Conservation (phyloP, 2,329 filamentous ascomycete genomes). For the Talaromyces sp. region DNA sequence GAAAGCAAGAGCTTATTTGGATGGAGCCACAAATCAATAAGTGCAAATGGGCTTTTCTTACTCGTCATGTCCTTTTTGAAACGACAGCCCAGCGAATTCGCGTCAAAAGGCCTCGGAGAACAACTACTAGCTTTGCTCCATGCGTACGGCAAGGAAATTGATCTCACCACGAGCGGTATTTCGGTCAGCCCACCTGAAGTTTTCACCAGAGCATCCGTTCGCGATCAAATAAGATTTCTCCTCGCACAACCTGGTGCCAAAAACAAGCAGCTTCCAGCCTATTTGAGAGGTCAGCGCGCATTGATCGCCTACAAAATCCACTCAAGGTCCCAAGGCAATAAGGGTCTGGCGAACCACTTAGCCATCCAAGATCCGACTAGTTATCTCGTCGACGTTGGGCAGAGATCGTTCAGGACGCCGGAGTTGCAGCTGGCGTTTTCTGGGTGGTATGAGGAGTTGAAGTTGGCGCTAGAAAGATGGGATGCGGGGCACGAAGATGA, state of each 20-base stretch:
- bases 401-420: constrained; percentile 46
- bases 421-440: constrained; percentile 48
- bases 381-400: constrained; percentile 55
- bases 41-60: constrained; percentile 54
- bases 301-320: constrained; percentile 35
- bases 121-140: constrained; percentile 49
- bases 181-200: constrained; percentile 47
- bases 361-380: constrained; percentile 59
- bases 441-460: constrained; percentile 27
- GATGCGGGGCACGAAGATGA: constrained; percentile 13
- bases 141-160: constrained; percentile 46
- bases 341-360: constrained; percentile 38
- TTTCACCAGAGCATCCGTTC: constrained; percentile 33
- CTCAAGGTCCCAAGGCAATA: constrained; percentile 33
- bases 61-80: constrained; percentile 55
- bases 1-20: constrained; percentile 50
- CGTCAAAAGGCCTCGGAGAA: constrained; percentile 31
- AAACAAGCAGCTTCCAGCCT: constrained; percentile 21
- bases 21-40: constrained; percentile 48
- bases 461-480: constrained; percentile 26
- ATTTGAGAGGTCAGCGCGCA: constrained; percentile 38
- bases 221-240: constrained; percentile 13
- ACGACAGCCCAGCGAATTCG: constrained; percentile 32
- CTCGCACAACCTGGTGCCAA: constrained; percentile 11
- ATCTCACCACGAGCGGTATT: constrained; percentile 47